These are phyloP conservation scores for Trichocomaceae sp. DNA, from an alignment of 2,329 filamentous ascomycete genomes.

Conservation along the genomic window DNA sequence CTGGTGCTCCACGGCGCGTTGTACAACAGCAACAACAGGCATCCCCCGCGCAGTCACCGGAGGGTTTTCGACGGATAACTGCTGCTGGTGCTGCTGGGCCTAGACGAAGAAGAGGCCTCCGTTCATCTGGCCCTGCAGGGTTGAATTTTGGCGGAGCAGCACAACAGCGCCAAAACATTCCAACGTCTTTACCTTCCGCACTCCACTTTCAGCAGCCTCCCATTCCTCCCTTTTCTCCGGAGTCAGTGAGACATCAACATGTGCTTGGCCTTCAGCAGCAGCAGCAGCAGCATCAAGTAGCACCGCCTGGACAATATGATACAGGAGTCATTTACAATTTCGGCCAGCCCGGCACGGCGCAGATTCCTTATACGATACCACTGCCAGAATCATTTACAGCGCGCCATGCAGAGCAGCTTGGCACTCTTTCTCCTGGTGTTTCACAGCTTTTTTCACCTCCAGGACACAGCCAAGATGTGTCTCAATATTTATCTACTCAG, in stretches of 20 bases:
- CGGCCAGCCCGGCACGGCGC: slow-evolving; percentile 53
- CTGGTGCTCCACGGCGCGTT: slow-evolving; percentile 44
- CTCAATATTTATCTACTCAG: slow-evolving; percentile 60
- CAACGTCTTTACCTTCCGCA: slow-evolving; percentile 26
- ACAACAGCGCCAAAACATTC: neutral
- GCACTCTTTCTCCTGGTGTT: slow-evolving; percentile 61
- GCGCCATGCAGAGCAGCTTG: slow-evolving; percentile 69
- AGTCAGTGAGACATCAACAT: slow-evolving; percentile 20
- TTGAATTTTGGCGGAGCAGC: slow-evolving; percentile 19
- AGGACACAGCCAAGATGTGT: slow-evolving; percentile 57
- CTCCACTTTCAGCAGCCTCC: slow-evolving; percentile 59
- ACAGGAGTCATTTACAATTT: slow-evolving; percentile 75
- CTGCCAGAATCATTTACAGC: slow-evolving; percentile 72
- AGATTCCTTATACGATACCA: slow-evolving; percentile 65
- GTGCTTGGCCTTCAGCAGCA: neutral
- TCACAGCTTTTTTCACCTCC: slow-evolving; percentile 66
- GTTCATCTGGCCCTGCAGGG: slow-evolving; percentile 26
- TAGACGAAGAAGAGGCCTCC: slow-evolving; percentile 4
- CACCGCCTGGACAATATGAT: slow-evolving; percentile 48
- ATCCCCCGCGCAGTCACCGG: slow-evolving; percentile 42
- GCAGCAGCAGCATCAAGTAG: neutral
- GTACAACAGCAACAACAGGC: slow-evolving; percentile 44
- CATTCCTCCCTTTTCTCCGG: slow-evolving; percentile 61
- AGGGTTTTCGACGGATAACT: slow-evolving; percentile 30
- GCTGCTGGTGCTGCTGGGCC: slow-evolving; percentile 4